phyloP scores from a whole-genome alignment of 2,329 filamentous ascomycete genomes.

The Helotiales sp. region DNA sequence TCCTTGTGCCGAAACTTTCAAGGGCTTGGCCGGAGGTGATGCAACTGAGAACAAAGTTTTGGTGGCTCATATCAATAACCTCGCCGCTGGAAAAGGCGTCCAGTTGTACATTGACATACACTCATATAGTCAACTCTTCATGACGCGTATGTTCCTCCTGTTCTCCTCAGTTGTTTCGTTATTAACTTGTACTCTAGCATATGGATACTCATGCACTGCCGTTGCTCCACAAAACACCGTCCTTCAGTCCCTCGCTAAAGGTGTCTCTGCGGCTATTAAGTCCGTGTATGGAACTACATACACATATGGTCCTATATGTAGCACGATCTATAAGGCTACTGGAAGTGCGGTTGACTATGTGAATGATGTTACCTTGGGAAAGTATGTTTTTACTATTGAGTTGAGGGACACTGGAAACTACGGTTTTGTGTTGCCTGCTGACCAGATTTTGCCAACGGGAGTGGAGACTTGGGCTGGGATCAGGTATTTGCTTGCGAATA shows the following conservation, averaged over 20 bases:
- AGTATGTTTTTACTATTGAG: constrained; percentile 46
- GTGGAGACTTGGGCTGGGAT: constrained; percentile 48
- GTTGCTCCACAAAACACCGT: constrained; percentile 47
- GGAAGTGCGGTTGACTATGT: constrained; percentile 47
- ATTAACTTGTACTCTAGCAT: constrained; percentile 37
- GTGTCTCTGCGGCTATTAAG: constrained; percentile 52
- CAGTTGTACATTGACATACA: constrained; percentile 67
- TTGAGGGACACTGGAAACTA: constrained; percentile 47
- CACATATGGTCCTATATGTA: constrained; percentile 51
- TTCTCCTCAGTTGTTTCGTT: not conserved
- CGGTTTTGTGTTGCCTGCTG: constrained; percentile 50
- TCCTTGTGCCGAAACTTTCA: constrained; percentile 52
- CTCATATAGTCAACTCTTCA: constrained; percentile 60
- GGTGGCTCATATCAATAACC: constrained; percentile 44
- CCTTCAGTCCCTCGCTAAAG: constrained; percentile 49
- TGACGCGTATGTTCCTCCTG: constrained; percentile 39
- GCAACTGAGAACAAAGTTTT: constrained; percentile 54
- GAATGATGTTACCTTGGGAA: constrained; percentile 38
- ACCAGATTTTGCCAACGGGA: constrained; percentile 47
- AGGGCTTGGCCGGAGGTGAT: constrained; percentile 42
- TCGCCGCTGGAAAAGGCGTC: constrained; percentile 48
- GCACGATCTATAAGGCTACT: constrained; percentile 59
- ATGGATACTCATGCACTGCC: constrained; percentile 58
- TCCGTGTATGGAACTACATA: constrained; percentile 50
- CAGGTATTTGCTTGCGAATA: constrained; percentile 24